Evolutionary conservation across 2,329 filamentous ascomycete genomes (phyloP), one percentile per base, ranked within the genome.

Genomic region (Scedosporium minutisporum): DNA sequence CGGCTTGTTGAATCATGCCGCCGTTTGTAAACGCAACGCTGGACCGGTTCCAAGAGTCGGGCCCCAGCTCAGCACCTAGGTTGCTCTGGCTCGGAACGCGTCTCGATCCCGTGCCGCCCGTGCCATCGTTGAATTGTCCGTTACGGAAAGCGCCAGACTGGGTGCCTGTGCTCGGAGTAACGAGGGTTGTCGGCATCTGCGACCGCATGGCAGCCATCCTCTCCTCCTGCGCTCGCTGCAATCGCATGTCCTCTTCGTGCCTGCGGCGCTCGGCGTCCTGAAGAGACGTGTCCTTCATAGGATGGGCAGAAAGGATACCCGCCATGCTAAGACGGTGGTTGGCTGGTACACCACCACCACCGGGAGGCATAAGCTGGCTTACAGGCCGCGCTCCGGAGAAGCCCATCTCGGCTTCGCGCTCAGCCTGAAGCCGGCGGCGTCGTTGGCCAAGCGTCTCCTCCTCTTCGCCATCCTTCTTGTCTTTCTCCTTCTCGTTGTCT

Each of bases 391-490:
- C 64, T 18, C 66, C 66, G 14, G 69, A 68, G 62, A 72, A 18
- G 71, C 75, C 76, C 72, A 84, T 82, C 66, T 83, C 82, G 51
- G 79, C 87, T 72, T 89, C 87, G 27, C 80, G 79, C 69, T 87
- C 85, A 6, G 86, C 85, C 71, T 92, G 89, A 1, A 95, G 78
- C 27, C 90, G 83, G 29, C 85, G 85, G 0, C 89, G 86, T 10
- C 90, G 86, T 72, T 93, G 89, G 9, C 89, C 90, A 0, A 95
- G 78, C 0, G 90, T 93, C 71, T 95, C 90, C 67, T 91, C 88
- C 66, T 87, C 88, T 65, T 81, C 79, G 21, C 70, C 66, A 63
- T 75, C 67, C 51, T 75, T 73, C 10, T 75, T 73, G 1, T 76
- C 74, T 18, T 73, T 14, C 48, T 76, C 74, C 1, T 76, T 74